Evolutionary conservation across 2,329 filamentous ascomycete species (phyloP).

Genomic region (Aspergillus felis): DNA sequence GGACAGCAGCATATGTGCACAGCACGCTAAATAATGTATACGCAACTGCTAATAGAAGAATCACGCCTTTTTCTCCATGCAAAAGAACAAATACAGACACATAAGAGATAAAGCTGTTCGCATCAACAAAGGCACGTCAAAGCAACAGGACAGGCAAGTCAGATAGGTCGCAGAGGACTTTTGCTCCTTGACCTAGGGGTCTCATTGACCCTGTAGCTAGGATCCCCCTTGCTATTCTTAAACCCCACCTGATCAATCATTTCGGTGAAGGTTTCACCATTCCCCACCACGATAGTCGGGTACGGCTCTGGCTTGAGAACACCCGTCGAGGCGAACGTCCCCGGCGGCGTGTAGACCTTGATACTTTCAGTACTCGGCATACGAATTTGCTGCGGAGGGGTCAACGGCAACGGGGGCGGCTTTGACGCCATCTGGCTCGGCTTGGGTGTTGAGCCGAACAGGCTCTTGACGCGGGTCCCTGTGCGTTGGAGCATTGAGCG

Average conservation of each 20-base stretch:
- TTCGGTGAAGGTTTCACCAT: constrained; percentile 35
- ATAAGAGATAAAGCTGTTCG: neutral
- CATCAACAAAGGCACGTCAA: neutral
- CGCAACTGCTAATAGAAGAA: neutral
- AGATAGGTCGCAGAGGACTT: constrained; percentile 1
- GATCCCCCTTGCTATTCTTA: constrained; percentile 24
- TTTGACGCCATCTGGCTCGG: neutral
- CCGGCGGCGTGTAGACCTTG: constrained; percentile 43
- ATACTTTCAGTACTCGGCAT: constrained; percentile 44
- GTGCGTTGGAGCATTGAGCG: constrained; percentile 34
- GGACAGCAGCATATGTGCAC: neutral
- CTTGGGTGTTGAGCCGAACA: constrained; percentile 27
- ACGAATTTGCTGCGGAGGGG: constrained; percentile 20
- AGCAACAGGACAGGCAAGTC: neutral
- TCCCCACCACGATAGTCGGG: constrained; percentile 18
- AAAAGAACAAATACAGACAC: neutral
- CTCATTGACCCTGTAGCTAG: constrained; percentile 25
- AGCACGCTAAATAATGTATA: neutral
- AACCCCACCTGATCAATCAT: constrained; percentile 37
- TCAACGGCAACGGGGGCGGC: constrained; percentile 21
- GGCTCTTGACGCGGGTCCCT: constrained; percentile 34
- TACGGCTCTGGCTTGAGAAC: constrained; percentile 26
- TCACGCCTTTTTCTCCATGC: neutral
- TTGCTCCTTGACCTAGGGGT: constrained; percentile 11
- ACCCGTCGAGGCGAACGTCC: constrained; percentile 24